Percentiles rank a stretch among this genome's conserved stretches.
phyloP scores from a whole-genome alignment of 2,329 filamentous ascomycete species.

The Fusarium fracticaudum region DNA sequence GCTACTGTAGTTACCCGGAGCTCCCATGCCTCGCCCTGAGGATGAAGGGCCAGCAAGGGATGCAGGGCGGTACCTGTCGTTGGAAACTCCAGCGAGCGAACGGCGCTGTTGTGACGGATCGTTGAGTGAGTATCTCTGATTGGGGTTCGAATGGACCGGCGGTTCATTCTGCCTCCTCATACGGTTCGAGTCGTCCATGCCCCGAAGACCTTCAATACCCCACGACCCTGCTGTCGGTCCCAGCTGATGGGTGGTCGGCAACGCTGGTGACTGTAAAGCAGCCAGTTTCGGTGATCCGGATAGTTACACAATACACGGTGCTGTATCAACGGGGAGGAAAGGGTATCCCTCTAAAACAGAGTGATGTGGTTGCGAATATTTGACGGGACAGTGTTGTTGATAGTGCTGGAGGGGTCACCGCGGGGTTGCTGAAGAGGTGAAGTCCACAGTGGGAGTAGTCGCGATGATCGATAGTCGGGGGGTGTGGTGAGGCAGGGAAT shows the following conservation, averaged over 20 bases:
- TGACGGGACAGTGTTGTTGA: slow-evolving; percentile 14
- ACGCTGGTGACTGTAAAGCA: slow-evolving; percentile 35
- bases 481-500: slow-evolving; percentile 40
- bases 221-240: slow-evolving; percentile 67
- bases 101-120: slow-evolving; percentile 59
- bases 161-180: slow-evolving; percentile 80
- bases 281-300: slow-evolving; percentile 37
- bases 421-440: slow-evolving; percentile 38
- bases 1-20: slow-evolving; percentile 64
- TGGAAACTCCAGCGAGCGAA: slow-evolving; percentile 45
- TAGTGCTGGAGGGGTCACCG: slow-evolving; percentile 40
- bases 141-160: slow-evolving; percentile 69
- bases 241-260: slow-evolving; percentile 71
- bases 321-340: slow-evolving; percentile 9
- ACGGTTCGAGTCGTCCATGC: slow-evolving; percentile 83
- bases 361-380: background rate
- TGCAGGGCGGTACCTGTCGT: slow-evolving; percentile 59
- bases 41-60: slow-evolving; percentile 61
- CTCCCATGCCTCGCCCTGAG: slow-evolving; percentile 62
- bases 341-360: background rate
- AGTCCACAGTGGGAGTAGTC: slow-evolving; percentile 39
- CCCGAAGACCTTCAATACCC: slow-evolving; percentile 62
- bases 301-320: slow-evolving; percentile 12
- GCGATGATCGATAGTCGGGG: slow-evolving; percentile 41
- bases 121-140: slow-evolving; percentile 62